A percentile compares a stretch with the other conserved stretches of the same genome.
Evolutionary conservation across 2,329 filamentous ascomycete species (phyloP).

Genomic region (Beauveria rudraprayagi): DNA sequence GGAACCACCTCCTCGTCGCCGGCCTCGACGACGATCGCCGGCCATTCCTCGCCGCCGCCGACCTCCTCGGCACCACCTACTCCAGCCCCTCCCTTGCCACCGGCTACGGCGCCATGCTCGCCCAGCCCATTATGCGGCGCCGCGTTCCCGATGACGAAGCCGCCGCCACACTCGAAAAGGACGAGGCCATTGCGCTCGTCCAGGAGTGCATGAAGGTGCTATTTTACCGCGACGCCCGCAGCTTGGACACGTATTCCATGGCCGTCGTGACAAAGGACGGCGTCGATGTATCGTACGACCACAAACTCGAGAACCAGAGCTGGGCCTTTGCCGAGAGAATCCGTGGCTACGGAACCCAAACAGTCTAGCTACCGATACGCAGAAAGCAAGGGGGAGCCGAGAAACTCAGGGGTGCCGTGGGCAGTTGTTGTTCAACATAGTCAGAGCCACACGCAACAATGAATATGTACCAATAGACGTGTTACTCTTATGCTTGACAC

Average conservation of each 20-base stretch:
- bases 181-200: constrained; percentile 71
- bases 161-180: constrained; percentile 61
- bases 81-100: constrained; percentile 82
- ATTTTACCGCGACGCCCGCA: constrained; percentile 93
- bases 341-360: constrained; percentile 88
- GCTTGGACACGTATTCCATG: constrained; percentile 83
- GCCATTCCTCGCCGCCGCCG: constrained; percentile 86
- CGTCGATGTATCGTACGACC: constrained; percentile 74
- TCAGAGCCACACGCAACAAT: not conserved
- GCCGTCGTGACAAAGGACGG: constrained; percentile 83
- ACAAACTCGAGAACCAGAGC: constrained; percentile 90
- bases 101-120: constrained; percentile 87
- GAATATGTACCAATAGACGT: constrained; percentile 10
- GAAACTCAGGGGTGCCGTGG: too few relatives aligned
- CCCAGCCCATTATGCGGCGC: constrained; percentile 81
- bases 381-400: too few relatives aligned
- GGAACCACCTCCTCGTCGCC: constrained; percentile 90
- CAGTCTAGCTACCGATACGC: constrained; percentile 32
- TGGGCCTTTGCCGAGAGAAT: constrained; percentile 97
- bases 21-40: constrained; percentile 71
- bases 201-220: constrained; percentile 98
- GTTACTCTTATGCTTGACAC: not conserved
- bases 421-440: not conserved
- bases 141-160: constrained; percentile 77
- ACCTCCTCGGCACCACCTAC: constrained; percentile 90